Evolutionary conservation across 2,329 filamentous ascomycete genomes (phyloP).

Genomic region (Claviceps humidiphila): DNA sequence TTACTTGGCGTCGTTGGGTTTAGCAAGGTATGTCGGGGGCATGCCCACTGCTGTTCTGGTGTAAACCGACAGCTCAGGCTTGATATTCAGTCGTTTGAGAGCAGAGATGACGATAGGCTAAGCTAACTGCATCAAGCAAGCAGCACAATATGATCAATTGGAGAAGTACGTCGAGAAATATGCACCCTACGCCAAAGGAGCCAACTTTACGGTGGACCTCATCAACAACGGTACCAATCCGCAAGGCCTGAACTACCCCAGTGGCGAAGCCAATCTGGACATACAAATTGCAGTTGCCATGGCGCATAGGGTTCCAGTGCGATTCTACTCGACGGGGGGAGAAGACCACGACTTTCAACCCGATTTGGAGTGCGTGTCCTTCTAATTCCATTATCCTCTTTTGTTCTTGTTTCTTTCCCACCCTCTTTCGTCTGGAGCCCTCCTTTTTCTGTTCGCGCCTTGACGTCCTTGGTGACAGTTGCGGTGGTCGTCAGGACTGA

Average conservation of each 20-base stretch:
- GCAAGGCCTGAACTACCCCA: slow-evolving; percentile 23
- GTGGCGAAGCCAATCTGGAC: slow-evolving; percentile 25
- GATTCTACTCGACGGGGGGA: slow-evolving; percentile 20
- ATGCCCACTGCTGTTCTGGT: too few species aligned
- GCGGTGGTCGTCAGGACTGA: too few species aligned
- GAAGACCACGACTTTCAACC: slow-evolving; percentile 17
- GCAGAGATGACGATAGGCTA: not conserved
- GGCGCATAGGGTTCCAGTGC: slow-evolving; percentile 21
- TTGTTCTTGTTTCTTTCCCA: too few species aligned
- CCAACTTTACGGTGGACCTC: slow-evolving; percentile 42
- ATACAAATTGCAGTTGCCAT: slow-evolving; percentile 23
- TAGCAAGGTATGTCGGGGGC: slow-evolving; percentile 17
- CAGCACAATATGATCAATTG: slow-evolving; percentile 40
- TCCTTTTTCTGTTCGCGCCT: too few species aligned
- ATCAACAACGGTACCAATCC: slow-evolving; percentile 44
- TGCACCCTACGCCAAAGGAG: slow-evolving; percentile 34
- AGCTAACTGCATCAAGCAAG: slow-evolving; percentile 22
- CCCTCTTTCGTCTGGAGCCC: too few species aligned
- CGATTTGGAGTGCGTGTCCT: slow-evolving; percentile 21
- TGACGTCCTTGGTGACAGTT: too few species aligned
- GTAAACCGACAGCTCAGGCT: too few species aligned
- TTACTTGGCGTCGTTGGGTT: slow-evolving; percentile 48
- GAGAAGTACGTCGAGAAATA: slow-evolving; percentile 41
- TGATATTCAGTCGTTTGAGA: too few species aligned
- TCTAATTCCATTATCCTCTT: too few species aligned